Evolutionary conservation across 352 stramenopile species (phyloP).

Genomic region (Phytophthora tentaculata): DNA sequence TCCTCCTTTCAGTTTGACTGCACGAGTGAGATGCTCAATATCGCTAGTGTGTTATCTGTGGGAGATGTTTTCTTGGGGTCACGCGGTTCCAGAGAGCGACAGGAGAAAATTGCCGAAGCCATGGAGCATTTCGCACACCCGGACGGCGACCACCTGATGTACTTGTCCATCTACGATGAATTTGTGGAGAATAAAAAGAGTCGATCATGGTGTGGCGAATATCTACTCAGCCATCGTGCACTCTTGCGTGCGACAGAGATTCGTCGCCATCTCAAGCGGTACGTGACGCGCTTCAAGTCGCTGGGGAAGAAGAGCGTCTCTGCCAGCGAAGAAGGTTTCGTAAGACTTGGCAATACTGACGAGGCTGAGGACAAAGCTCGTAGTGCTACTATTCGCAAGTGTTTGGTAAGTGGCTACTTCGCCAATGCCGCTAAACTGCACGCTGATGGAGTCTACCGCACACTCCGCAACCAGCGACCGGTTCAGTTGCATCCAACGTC

Average conservation of each 20-base stretch:
- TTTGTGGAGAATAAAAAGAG: conserved; percentile 72
- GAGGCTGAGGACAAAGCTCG: conserved; percentile 33
- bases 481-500: conserved; percentile 83
- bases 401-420: conserved; percentile 88
- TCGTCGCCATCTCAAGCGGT: conserved; percentile 69
- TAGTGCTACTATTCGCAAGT: conserved; percentile 57
- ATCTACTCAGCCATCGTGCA: conserved; percentile 64
- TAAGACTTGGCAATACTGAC: conserved; percentile 13
- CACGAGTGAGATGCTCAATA: conserved; percentile 93
- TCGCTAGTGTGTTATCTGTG: conserved; percentile 97
- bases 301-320: conserved; percentile 6
- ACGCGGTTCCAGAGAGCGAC: conserved; percentile 68
- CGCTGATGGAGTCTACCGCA: conserved; percentile 73
- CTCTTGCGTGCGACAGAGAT: conserved; percentile 72
- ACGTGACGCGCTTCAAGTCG: conserved; percentile 60
- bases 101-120: conserved; percentile 66
- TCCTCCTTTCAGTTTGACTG: conserved; percentile 80
- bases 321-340: conserved; percentile 22
- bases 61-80: conserved; percentile 80
- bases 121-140: conserved; percentile 74
- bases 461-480: conserved; percentile 66
- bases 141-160: conserved; percentile 76
- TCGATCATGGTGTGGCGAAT: conserved; percentile 78
- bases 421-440: conserved; percentile 97
- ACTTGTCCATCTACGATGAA: conserved; percentile 72